Base-by-base conservation (phyloP, 176 grass and related monocot species). In the Musa acuminata region DNA sequence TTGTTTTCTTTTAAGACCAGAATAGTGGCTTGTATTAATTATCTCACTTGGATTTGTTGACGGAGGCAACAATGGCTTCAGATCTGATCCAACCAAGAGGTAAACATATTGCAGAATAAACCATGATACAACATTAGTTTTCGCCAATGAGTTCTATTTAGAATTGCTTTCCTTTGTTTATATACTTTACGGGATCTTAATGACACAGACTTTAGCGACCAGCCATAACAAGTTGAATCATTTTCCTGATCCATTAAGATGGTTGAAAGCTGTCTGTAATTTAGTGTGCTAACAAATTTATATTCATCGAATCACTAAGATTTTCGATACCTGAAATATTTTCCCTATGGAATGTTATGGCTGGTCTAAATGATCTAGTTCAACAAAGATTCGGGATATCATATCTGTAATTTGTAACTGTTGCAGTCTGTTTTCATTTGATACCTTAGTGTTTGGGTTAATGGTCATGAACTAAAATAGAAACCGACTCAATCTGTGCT, bases 51-150 rank as follows among this genome's bases (percentile, higher is more conserved):
- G 62, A 11, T 65, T 65, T 27, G 9, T 25, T 27, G 2, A 4
- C 62, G 62, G 62, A 11, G 0, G 26, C 22, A 65, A 11, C 8
- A 0, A 65, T 65, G 62, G 62, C 62, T 20, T 65, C 62, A 11
- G 62, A 65, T 65, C 62, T 26, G 62, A 65, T 65, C 9, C 62
- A 65, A 4, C 62, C 62, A 65, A 65, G 20, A 65, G 62, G 62
- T 65, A 65, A 63, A 13, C 62, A 65, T 8, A 65, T 26, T 65
- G 62, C 62, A 10, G 23, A 65, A 65, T 13, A 9, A 65, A 27
- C 9, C 22, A 11, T 8, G 26, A 10, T 25, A 14, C 2, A 65
- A 26, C 8, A 65, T n/a, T 65, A 65, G 20, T 65, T 65, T 25
- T 26, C 2, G 11, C 22, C 62, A 27, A 12, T 23, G 62, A 24